These are phyloP conservation scores for Panaeolus papilionaceus DNA, from an alignment of 768 basidiomycete genomes.

Conservation along the genomic window DNA sequence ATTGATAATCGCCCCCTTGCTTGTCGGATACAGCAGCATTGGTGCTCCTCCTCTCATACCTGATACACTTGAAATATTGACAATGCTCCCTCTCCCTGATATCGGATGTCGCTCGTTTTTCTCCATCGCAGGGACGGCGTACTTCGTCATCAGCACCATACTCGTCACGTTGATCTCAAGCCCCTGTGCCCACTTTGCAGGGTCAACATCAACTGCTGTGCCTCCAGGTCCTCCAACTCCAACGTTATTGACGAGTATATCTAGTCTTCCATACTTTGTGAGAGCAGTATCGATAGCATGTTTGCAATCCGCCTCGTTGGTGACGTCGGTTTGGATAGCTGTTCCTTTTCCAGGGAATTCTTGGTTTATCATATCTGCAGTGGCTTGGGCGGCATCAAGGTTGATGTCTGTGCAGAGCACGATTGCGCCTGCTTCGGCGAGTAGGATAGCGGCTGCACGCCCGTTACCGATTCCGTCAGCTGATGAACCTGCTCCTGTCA, in stretches of 20 bases:
- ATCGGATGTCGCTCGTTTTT: slow-evolving; percentile 35
- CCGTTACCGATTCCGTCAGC: slow-evolving; percentile 49
- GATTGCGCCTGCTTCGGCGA: slow-evolving; percentile 46
- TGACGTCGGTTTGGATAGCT: slow-evolving; percentile 43
- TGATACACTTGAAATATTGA: slow-evolving; percentile 47
- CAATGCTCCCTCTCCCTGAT: slow-evolving; percentile 44
- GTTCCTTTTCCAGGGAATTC: slow-evolving; percentile 45
- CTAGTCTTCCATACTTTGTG: slow-evolving; percentile 43
- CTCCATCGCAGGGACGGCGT: slow-evolving; percentile 50
- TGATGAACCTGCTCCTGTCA: slow-evolving; percentile 49
- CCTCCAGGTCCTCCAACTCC: slow-evolving; percentile 45
- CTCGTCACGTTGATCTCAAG: slow-evolving; percentile 47
- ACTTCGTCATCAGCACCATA: slow-evolving; percentile 52
- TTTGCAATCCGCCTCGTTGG: slow-evolving; percentile 41
- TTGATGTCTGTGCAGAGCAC: slow-evolving; percentile 46
- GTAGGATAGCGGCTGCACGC: slow-evolving; percentile 46
- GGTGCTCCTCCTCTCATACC: slow-evolving; percentile 46
- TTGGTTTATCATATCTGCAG: slow-evolving; percentile 43
- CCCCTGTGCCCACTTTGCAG: slow-evolving; percentile 40
- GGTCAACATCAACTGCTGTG: slow-evolving; percentile 45
- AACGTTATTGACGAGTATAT: slow-evolving; percentile 51
- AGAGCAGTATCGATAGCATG: slow-evolving; percentile 41
- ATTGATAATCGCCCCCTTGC: slow-evolving; percentile 49
- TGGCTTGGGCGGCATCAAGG: slow-evolving; percentile 41
- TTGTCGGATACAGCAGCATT: slow-evolving; percentile 47